Evolutionary conservation across 495 filamentous ascomycete species (phyloP).

Genomic region (Neurospora sp.): DNA sequence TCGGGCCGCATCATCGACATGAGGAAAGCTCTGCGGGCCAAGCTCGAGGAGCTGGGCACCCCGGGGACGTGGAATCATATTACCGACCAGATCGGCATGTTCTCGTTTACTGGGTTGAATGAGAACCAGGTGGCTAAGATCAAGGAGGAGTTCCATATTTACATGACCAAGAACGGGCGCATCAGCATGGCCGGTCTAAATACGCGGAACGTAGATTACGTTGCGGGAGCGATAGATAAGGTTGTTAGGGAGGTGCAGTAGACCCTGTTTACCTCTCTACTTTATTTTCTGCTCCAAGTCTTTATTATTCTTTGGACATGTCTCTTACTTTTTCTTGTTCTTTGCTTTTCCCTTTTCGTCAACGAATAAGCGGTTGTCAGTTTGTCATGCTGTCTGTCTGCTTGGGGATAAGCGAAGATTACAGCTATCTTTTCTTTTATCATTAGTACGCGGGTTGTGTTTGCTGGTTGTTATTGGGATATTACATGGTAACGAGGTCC

Average conservation of each 20-base stretch:
- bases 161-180: conserved; percentile 98
- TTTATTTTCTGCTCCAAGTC: not conserved
- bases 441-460: not conserved
- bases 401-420: not conserved
- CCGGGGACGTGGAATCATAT: conserved; percentile 94
- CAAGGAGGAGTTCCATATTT: conserved; percentile 74
- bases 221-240: conserved; percentile 79
- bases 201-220: conserved; percentile 81
- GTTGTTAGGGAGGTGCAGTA: conserved; percentile 56
- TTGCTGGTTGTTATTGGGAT: not conserved
- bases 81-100: conserved; percentile 99
- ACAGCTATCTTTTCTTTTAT: not conserved
- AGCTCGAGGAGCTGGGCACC: conserved; percentile 72
- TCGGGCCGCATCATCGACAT: conserved; percentile 86
- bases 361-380: not conserved
- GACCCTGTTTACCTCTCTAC: not conserved
- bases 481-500: not conserved
- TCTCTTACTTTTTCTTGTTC: not conserved
- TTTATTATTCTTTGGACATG: not conserved
- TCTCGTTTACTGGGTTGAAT: conserved; percentile 85
- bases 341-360: not conserved
- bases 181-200: conserved; percentile 97
- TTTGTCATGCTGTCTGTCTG: not conserved
- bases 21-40: conserved; percentile 62
- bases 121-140: conserved; percentile 80